Evolutionary conservation across 1,284 basidiomycete genomes (phyloP).

Genomic region (Cryptococcus hybrid): DNA sequence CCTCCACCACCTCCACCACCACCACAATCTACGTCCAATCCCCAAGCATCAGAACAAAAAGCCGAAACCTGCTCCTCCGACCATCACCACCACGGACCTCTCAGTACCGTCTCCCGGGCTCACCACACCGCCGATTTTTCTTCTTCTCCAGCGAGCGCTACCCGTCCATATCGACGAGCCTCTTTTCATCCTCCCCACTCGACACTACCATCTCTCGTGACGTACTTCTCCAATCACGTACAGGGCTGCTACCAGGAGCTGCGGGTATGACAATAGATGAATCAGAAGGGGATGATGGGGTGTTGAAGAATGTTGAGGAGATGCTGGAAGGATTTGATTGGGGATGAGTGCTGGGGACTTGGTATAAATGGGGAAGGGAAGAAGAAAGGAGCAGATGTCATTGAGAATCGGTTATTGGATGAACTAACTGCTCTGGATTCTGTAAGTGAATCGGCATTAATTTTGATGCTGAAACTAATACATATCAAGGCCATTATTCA

Average conservation of each 20-base stretch:
- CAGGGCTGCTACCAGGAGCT: conserved; percentile 37
- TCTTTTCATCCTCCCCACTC: conserved; percentile 48
- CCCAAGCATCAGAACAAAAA: background rate
- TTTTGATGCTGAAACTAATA: background rate
- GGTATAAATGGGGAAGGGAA: conserved; percentile 15
- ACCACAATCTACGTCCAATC: background rate
- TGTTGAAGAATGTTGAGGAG: conserved; percentile 89
- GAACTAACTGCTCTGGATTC: conserved; percentile 88
- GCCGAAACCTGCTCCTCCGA: conserved; percentile 15
- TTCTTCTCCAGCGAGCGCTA: background rate
- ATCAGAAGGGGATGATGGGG: conserved; percentile 68
- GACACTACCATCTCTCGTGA: conserved; percentile 56
- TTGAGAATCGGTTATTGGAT: conserved; percentile 78
- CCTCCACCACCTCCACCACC: background rate
- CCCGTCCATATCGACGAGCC: conserved; percentile 26
- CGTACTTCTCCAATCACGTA: conserved; percentile 60
- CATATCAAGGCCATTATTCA: conserved; percentile 84
- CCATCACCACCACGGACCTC: conserved; percentile 34
- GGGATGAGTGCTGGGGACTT: conserved; percentile 54
- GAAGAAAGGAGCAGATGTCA: conserved; percentile 70
- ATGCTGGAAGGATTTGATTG: conserved; percentile 99
- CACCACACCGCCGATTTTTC: background rate
- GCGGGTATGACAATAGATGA: conserved; percentile 42
- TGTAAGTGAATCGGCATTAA: conserved; percentile 52
- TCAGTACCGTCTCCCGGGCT: conserved; percentile 9